Percentiles rank a stretch among this genome's conserved stretches.
Evolutionary conservation across 495 filamentous ascomycete genomes (phyloP).

Genomic region (Neurospora discreta): DNA sequence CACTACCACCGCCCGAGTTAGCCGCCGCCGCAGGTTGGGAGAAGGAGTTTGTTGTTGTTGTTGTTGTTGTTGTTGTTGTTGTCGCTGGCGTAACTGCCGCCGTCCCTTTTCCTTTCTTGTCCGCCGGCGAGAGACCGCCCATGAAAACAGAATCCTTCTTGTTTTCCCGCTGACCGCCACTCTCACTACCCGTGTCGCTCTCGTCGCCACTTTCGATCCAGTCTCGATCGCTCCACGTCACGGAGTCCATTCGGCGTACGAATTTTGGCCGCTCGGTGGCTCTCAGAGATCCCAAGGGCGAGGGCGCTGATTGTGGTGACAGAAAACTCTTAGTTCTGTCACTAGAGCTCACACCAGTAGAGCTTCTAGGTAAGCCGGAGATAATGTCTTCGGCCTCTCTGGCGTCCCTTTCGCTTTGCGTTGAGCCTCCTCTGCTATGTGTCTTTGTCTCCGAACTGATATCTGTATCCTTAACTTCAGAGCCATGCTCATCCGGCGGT

Average conservation of each 20-base stretch:
- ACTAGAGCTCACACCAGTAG: neutral
- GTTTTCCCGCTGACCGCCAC: neutral
- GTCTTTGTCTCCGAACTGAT: conserved; percentile 1
- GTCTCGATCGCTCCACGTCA: conserved; percentile 43
- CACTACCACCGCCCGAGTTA: neutral
- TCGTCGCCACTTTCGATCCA: conserved; percentile 41
- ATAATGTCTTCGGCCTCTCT: conserved; percentile 12
- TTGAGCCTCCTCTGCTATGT: neutral
- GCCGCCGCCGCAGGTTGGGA: neutral
- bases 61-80: too few species aligned
- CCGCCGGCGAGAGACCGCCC: neutral
- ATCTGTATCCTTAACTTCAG: conserved; percentile 20
- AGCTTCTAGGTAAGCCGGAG: neutral
- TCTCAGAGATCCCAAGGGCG: conserved; percentile 2
- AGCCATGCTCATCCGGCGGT: conserved; percentile 27
- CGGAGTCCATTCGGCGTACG: conserved; percentile 27
- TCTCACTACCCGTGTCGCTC: conserved; percentile 27
- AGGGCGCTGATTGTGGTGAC: conserved; percentile 1
- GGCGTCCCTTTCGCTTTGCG: conserved; percentile 6
- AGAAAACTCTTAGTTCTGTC: conserved; percentile 3
- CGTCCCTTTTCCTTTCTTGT: conserved; percentile 6
- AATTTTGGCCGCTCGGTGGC: conserved; percentile 13
- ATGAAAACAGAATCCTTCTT: conserved; percentile 5
- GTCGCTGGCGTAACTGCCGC: neutral
- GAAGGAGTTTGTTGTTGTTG: neutral